These are phyloP conservation scores for Ceratobasidium sp. DNA, from an alignment of 1,284 basidiomycete species.

Conservation along the genomic window DNA sequence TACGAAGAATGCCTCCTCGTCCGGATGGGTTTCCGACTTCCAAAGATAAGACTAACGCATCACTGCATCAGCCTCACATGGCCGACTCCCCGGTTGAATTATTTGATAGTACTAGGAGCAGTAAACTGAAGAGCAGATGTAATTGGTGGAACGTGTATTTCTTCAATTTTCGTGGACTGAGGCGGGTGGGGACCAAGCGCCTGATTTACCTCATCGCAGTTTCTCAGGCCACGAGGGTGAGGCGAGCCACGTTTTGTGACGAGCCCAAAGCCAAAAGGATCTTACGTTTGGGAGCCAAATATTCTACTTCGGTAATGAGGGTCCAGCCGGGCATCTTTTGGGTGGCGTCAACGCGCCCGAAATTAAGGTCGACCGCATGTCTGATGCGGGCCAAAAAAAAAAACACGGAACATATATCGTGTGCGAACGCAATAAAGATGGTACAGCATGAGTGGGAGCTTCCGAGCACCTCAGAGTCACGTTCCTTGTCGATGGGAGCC, in stretches of 20 bases:
- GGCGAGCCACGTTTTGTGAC: neutral
- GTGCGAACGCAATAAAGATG: slow-evolving; percentile 8
- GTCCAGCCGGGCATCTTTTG: neutral
- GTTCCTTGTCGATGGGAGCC: neutral
- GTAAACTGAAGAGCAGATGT: neutral
- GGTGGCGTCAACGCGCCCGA: neutral
- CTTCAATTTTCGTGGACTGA: neutral
- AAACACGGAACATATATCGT: neutral
- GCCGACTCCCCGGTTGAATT: neutral
- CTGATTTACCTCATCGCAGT: neutral
- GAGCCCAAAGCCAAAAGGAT: neutral
- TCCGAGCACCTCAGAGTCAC: neutral
- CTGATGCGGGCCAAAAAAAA: neutral
- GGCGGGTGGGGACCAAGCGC: neutral
- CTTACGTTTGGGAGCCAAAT: neutral
- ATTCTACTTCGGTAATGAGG: neutral
- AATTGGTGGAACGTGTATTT: neutral
- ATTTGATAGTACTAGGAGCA: neutral
- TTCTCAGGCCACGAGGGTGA: neutral
- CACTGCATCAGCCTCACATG: neutral
- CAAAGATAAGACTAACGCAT: neutral
- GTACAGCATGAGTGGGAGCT: too few species aligned
- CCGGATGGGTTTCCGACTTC: neutral
- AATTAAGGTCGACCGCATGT: neutral
- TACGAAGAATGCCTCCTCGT: neutral